Evolutionary conservation across 768 basidiomycete species (phyloP).

Genomic region (Agrocybe pediades): DNA sequence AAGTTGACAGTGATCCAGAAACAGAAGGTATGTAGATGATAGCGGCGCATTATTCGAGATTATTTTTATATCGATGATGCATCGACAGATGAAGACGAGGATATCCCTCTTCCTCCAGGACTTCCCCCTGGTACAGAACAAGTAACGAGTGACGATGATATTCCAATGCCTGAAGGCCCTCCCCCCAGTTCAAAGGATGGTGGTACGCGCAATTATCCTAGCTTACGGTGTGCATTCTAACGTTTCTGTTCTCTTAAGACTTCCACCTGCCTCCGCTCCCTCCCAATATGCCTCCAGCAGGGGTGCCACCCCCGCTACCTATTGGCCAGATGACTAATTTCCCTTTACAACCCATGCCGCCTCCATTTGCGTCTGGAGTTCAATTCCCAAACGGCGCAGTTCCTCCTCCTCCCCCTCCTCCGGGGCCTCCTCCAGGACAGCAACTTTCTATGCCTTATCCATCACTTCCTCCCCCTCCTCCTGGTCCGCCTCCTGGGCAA

Average conservation of each 20-base stretch:
- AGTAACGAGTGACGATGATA: conserved; percentile 77
- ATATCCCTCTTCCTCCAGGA: conserved; percentile 66
- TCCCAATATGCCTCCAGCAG: conserved; percentile 24
- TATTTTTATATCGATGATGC: conserved; percentile 1
- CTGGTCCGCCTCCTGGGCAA: conserved; percentile 19
- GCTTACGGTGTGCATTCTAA: background rate
- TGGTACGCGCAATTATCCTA: no score
- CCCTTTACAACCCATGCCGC: conserved; percentile 26
- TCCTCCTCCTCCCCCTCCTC: conserved; percentile 30
- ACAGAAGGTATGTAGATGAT: conserved; percentile 33
- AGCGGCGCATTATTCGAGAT: background rate
- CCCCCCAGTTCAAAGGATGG: conserved; percentile 43
- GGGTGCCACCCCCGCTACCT: conserved; percentile 30
- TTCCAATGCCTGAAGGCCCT: conserved; percentile 86
- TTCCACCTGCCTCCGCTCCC: conserved; percentile 12
- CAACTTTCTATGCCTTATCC: conserved; percentile 6
- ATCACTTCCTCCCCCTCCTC: conserved; percentile 30
- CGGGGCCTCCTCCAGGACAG: conserved; percentile 7
- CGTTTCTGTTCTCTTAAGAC: background rate
- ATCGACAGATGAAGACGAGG: conserved; percentile 47
- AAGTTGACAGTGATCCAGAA: conserved; percentile 66
- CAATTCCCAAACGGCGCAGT: conserved; percentile 6
- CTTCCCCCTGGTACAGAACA: conserved; percentile 57
- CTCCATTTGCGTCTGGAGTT: conserved; percentile 23
- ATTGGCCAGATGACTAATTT: conserved; percentile 20